A percentile compares a stretch with the other conserved stretches of the same genome.
phyloP scores from a whole-genome alignment of 305 asterid genomes.

The Solanum hybrid region DNA sequence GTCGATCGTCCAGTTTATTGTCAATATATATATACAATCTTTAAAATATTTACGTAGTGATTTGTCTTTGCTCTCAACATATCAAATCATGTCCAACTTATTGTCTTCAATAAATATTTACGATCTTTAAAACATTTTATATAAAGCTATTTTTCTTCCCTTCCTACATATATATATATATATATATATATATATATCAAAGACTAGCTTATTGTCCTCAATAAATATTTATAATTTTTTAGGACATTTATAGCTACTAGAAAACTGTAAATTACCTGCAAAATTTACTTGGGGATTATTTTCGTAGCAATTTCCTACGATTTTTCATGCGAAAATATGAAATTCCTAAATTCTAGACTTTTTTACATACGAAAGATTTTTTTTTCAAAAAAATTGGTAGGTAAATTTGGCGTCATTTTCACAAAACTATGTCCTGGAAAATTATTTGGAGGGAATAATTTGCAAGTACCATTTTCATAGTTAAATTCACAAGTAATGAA shows the following conservation, averaged over 20 bases:
- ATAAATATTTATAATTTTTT: too few relatives aligned
- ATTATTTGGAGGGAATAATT: background rate
- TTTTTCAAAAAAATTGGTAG: background rate
- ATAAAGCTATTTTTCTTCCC: background rate
- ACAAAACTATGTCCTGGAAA: background rate
- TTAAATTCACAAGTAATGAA: background rate
- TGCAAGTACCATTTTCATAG: background rate
- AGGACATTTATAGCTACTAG: background rate
- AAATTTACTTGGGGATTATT: background rate
- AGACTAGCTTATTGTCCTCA: background rate
- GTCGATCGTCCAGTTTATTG: too few relatives aligned
- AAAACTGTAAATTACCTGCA: too few relatives aligned
- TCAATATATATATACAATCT: background rate
- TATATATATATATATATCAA: background rate
- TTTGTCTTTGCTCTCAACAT: background rate
- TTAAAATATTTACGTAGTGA: too few relatives aligned
- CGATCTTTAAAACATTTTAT: too few relatives aligned
- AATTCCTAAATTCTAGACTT: background rate
- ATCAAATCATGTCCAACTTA: too few relatives aligned
- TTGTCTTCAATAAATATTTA: background rate
- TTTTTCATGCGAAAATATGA: background rate
- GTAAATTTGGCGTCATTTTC: background rate
- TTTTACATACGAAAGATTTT: too few relatives aligned
- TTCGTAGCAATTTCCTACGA: background rate
- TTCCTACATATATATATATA: background rate